A percentile compares a stretch with the other conserved stretches of the same genome.
Evolutionary conservation across 1,139 yeast species (phyloP).

Genomic region (Pichia sorboxylosa): DNA sequence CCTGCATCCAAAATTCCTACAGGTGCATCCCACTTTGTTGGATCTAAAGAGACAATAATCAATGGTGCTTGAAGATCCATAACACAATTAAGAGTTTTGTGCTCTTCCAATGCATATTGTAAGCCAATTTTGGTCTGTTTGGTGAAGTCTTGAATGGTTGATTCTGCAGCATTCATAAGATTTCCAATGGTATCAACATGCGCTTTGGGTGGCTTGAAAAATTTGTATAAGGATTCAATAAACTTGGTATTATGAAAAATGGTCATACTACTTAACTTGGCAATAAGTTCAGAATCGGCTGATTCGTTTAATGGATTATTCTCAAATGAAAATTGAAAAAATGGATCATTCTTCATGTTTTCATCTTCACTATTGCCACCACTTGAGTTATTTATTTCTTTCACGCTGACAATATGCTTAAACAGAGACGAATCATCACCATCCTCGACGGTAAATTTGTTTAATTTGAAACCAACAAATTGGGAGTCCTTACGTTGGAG

Average conservation of each 20-base stretch:
- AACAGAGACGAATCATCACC: slow-evolving; percentile 65
- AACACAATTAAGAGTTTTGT: slow-evolving; percentile 75
- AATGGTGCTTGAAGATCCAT: slow-evolving; percentile 91
- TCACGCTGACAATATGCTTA: slow-evolving; percentile 82
- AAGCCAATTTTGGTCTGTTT: slow-evolving; percentile 85
- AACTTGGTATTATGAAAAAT: slow-evolving; percentile 77
- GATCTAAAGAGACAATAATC: slow-evolving; percentile 77
- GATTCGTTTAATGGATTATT: slow-evolving; percentile 71
- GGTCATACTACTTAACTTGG: slow-evolving; percentile 77
- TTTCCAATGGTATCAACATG: slow-evolving; percentile 76
- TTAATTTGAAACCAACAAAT: slow-evolving; percentile 57
- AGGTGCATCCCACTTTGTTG: slow-evolving; percentile 70
- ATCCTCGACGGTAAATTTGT: slow-evolving; percentile 79
- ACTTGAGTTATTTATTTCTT: slow-evolving; percentile 26
- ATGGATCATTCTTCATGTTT: slow-evolving; percentile 31
- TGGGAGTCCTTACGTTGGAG: slow-evolving; percentile 74
- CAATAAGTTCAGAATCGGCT: slow-evolving; percentile 69
- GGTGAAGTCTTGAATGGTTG: slow-evolving; percentile 84
- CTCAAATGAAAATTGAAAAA: slow-evolving; percentile 76
- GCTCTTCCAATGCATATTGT: slow-evolving; percentile 88
- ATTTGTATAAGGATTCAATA: slow-evolving; percentile 58
- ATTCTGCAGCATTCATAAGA: slow-evolving; percentile 89
- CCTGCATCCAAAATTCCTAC: slow-evolving; percentile 95
- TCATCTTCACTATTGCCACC: not conserved
- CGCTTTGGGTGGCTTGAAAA: slow-evolving; percentile 78